These are phyloP conservation scores for Termitomyces bulborhizus DNA, from an alignment of 768 basidiomycete species.

Conservation along the genomic window DNA sequence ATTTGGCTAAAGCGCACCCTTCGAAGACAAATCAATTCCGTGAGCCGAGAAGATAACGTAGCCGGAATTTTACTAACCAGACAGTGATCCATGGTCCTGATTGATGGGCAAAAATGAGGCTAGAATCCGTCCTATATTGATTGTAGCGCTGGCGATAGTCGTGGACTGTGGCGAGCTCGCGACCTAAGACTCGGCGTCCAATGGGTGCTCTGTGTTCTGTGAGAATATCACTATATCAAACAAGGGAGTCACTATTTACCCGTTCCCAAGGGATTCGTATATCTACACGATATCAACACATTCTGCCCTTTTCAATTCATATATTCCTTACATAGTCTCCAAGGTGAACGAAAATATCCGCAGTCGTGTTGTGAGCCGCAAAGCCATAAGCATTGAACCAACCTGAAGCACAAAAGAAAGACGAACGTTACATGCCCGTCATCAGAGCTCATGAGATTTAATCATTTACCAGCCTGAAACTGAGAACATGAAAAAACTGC, in stretches of 20 bases:
- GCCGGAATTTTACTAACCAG: background rate
- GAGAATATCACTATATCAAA: background rate
- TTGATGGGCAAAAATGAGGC: conserved; percentile 1
- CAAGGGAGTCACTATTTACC: background rate
- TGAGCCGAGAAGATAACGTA: background rate
- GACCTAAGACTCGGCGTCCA: background rate
- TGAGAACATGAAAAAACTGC: conserved; percentile 1
- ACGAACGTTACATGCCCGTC: background rate
- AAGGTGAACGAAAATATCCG: conserved; percentile 50
- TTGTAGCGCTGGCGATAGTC: background rate
- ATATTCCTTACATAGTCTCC: conserved; percentile 49
- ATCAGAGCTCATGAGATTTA: background rate
- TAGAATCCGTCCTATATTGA: background rate
- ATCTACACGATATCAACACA: background rate
- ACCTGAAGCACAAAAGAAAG: conserved; percentile 17
- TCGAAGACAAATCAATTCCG: background rate
- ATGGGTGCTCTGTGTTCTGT: background rate
- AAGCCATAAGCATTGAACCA: conserved; percentile 53
- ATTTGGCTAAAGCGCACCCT: background rate
- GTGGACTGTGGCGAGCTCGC: background rate
- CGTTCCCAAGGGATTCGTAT: background rate
- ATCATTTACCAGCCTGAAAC: background rate
- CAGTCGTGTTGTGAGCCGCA: conserved; percentile 28
- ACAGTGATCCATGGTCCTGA: background rate
- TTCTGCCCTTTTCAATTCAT: background rate